A percentile compares a stretch with the other conserved stretches of the same genome.
Conservation (phyloP, 169 alveolate genomes). For the Theileria luwenshuni region DNA sequence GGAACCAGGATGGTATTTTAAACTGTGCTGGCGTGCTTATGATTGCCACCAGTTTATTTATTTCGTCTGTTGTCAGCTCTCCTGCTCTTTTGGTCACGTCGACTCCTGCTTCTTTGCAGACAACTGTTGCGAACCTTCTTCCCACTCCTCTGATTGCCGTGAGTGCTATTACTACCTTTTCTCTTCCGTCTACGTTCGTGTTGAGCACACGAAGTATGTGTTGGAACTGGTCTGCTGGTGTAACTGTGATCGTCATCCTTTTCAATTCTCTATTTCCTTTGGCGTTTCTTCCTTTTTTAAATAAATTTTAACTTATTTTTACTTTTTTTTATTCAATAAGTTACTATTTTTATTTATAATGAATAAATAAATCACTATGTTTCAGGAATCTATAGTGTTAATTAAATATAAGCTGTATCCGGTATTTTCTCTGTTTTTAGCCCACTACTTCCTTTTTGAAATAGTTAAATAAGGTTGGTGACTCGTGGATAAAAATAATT, state of each 20-base stretch:
- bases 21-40: slow-evolving; percentile 91
- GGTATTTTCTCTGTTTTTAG: no score
- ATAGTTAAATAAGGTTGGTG: background rate
- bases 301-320: no score
- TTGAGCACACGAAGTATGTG: slow-evolving; percentile 97
- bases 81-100: slow-evolving; percentile 98
- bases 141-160: slow-evolving; percentile 98
- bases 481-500: background rate
- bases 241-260: slow-evolving; percentile 74
- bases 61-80: slow-evolving; percentile 93
- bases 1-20: slow-evolving; percentile 98
- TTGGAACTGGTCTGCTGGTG: slow-evolving; percentile 90
- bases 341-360: no score
- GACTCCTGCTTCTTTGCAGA: slow-evolving; percentile 96
- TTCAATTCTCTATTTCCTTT: slow-evolving; percentile 3
- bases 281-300: background rate
- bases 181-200: slow-evolving; percentile 99
- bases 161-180: slow-evolving; percentile 94
- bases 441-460: no score
- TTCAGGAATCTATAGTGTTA: no score
- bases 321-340: no score
- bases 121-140: slow-evolving; percentile 94
- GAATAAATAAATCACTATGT: no score
- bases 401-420: no score
- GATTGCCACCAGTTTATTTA: slow-evolving; percentile 85